Conservation (phyloP, 768 basidiomycete genomes). For the Astraeus odoratus region DNA sequence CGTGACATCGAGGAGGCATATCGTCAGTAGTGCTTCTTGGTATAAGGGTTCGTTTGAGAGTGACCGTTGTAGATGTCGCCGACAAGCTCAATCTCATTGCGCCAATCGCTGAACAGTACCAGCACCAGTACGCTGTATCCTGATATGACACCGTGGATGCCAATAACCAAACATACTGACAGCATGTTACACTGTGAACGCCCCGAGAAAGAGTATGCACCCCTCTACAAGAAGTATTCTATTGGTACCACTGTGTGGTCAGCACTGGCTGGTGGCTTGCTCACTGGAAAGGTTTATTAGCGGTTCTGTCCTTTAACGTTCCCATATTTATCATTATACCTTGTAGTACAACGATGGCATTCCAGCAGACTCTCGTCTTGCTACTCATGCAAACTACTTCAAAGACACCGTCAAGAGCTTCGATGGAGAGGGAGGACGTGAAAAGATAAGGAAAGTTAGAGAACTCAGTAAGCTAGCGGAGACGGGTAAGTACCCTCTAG, state of each 20-base stretch:
- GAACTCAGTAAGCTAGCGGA: conserved; percentile 41
- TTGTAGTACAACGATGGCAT: conserved; percentile 42
- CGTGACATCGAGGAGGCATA: conserved; percentile 40
- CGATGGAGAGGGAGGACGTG: conserved; percentile 33
- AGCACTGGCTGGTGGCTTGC: conserved; percentile 46
- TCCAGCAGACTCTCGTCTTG: conserved; percentile 46
- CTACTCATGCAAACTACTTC: conserved; percentile 41
- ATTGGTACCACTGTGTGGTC: conserved; percentile 50
- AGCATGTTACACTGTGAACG: conserved; percentile 47
- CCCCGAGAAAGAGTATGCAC: conserved; percentile 48
- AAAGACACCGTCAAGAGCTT: conserved; percentile 38
- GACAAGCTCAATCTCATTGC: conserved; percentile 42
- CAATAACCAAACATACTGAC: conserved; percentile 5
- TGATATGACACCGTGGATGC: background rate
- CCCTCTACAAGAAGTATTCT: conserved; percentile 38
- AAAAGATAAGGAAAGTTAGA: conserved; percentile 44
- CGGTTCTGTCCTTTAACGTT: background rate
- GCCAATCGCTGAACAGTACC: conserved; percentile 48
- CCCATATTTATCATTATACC: background rate
- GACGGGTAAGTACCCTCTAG: conserved; percentile 12
- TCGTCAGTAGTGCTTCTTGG: conserved; percentile 15
- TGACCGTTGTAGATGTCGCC: conserved; percentile 33
- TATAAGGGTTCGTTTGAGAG: background rate
- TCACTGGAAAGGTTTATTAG: conserved; percentile 42
- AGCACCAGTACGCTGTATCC: conserved; percentile 31